Percentiles rank a stretch among this genome's conserved stretches.
These are phyloP conservation scores for Aspergillus sclerotioniger DNA, from an alignment of 495 filamentous ascomycete species.

Conservation along the genomic window DNA sequence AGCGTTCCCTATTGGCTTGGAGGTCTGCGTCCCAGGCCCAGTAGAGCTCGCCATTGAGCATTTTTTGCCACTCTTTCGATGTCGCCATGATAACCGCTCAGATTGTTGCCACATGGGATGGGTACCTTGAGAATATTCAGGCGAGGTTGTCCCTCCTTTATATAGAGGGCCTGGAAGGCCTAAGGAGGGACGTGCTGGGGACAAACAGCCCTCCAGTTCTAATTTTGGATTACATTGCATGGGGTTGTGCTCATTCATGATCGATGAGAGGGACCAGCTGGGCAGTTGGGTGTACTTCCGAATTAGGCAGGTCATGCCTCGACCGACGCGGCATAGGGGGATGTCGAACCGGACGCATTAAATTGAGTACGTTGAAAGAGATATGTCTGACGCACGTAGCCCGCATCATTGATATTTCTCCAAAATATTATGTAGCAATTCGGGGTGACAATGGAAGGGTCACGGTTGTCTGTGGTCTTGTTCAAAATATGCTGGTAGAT, in stretches of 20 bases:
- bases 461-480: too few relatives aligned
- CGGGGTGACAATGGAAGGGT: too few relatives aligned
- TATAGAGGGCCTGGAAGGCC: neutral
- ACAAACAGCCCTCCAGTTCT: too few relatives aligned
- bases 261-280: neutral
- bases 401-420: too few relatives aligned
- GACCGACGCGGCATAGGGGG: neutral
- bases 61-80: conserved; percentile 38
- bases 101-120: neutral
- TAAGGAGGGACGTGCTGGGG: neutral
- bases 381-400: neutral
- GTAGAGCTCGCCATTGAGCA: conserved; percentile 41
- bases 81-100: conserved; percentile 20
- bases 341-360: neutral
- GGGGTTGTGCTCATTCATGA: too few relatives aligned
- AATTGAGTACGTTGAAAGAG: neutral
- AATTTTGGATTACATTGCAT: too few relatives aligned
- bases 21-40: conserved; percentile 53
- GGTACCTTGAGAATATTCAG: neutral
- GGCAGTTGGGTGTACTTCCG: conserved; percentile 12
- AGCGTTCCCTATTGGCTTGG: conserved; percentile 54
- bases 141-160: neutral
- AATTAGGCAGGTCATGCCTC: conserved; percentile 11
- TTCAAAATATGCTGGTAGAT: too few relatives aligned
- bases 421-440: too few relatives aligned